phyloP scores from a whole-genome alignment of 345 rosid genomes.

The Psidium guajava region DNA sequence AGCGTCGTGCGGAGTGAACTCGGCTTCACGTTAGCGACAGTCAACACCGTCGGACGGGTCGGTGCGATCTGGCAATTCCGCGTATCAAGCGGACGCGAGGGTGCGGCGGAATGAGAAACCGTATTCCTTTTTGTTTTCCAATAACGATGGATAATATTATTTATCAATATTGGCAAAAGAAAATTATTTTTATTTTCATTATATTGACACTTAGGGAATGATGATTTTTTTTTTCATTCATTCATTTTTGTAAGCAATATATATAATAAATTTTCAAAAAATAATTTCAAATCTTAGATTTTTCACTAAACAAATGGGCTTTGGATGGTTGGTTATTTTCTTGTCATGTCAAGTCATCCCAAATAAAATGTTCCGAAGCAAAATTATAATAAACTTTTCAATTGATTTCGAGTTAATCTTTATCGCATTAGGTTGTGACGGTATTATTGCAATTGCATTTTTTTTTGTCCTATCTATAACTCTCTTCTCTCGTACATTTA shows the following conservation, averaged over 20 bases:
- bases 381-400: not conserved
- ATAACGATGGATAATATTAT: too few species aligned
- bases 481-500: too few species aligned
- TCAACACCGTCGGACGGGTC: not conserved
- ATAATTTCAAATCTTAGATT: too few species aligned
- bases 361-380: not conserved
- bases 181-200: too few species aligned
- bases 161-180: too few species aligned
- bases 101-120: not conserved
- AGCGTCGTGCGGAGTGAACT: not conserved
- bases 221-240: too few species aligned
- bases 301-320: too few species aligned
- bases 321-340: not conserved
- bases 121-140: too few species aligned
- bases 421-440: rapidly evolving
- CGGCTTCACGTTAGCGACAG: not conserved
- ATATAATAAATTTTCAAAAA: too few species aligned
- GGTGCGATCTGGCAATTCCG: not conserved
- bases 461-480: not conserved
- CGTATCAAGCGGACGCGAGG: not conserved
- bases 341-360: not conserved
- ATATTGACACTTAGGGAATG: too few species aligned
- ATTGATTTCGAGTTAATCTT: not conserved
- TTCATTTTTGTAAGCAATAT: too few species aligned
- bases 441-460: not conserved